Base-by-base conservation (phyloP, 2,329 filamentous ascomycete genomes). In the Bretziella fagacearum region DNA sequence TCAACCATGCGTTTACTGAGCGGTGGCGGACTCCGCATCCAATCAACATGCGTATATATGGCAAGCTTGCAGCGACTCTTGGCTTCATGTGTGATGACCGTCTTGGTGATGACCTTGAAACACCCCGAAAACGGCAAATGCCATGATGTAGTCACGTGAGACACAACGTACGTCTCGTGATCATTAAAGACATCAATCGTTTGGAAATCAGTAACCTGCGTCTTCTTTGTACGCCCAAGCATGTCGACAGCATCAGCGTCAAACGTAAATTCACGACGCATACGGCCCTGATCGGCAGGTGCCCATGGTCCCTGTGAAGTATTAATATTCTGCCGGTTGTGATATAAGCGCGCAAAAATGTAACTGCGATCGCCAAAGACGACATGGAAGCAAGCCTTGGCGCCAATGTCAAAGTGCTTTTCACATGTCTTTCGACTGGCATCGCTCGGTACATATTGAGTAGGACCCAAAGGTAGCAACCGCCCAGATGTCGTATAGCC, bases 331-430 rank as follows among this genome's bases (percentile, higher is more conserved):
- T 79, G 73, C 44, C 83, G 74, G 59, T 93, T 85, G 58, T 84
- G 81, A 59, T 95, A 89, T 25, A 96, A 69, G 56, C 89, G 78
- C 55, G 91, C 85, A 63, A 95, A 98, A 32, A 96, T 79, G 27
- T 87, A 84, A 59, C 84, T 93, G 64, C 89, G 93, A 62, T 98
- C 91, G 30, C 91, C 91, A 61, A 96, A 98, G 44, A 98, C 72
- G 13, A 96, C 84, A 58, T 96, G 89, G 61, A 96, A 98, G 49
- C 94, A 77, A 0, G 84, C 85, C 61, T 98, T 96, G 40, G 91
- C 81, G 52, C 84, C 93, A 51, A 96, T 79, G 54, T 93, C 82
- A 59, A 93, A 94, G 53, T 85, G 74, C 52, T 83, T 77, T 59
- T 93, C 84, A 1, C 83, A 75, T 6, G 80, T 79, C 54, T 81